Percentiles rank a stretch among this genome's conserved stretches.
Evolutionary conservation across 495 filamentous ascomycete genomes (phyloP).

Genomic region (Penicillium cinerascens): DNA sequence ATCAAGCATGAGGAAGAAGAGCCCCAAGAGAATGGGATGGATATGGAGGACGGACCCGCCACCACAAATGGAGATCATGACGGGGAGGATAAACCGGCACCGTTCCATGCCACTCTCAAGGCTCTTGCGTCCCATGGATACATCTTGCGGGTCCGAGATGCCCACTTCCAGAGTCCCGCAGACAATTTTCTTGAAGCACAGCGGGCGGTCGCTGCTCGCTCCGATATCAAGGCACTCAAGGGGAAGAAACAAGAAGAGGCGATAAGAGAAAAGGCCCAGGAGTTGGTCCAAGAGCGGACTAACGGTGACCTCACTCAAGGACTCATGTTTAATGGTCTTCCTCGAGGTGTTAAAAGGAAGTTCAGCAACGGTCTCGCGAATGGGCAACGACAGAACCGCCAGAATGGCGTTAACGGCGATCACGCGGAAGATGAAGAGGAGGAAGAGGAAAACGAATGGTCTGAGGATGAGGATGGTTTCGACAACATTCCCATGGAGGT

Average conservation of each 20-base stretch:
- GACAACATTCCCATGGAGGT: slow-evolving; percentile 44
- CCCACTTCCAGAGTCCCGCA: slow-evolving; percentile 48
- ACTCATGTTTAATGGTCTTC: slow-evolving; percentile 36
- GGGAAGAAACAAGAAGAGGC: slow-evolving; percentile 57
- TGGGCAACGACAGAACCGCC: slow-evolving; percentile 11
- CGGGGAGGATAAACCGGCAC: slow-evolving; percentile 17
- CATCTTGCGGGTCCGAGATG: slow-evolving; percentile 44
- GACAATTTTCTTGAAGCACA: slow-evolving; percentile 51
- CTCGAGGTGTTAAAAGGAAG: slow-evolving; percentile 37
- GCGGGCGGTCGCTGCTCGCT: slow-evolving; percentile 32
- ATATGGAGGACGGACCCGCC: slow-evolving; percentile 11
- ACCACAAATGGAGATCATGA: slow-evolving; percentile 26
- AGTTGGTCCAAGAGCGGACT: slow-evolving; percentile 31
- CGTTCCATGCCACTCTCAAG: slow-evolving; percentile 44
- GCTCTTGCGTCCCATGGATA: slow-evolving; percentile 47
- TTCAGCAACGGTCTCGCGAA: slow-evolving; percentile 14
- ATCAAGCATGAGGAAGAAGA: slow-evolving; percentile 32
- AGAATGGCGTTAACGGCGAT: slow-evolving; percentile 26
- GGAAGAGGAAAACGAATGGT: slow-evolving; percentile 38
- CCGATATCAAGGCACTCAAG: slow-evolving; percentile 44
- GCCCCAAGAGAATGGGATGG: slow-evolving; percentile 20
- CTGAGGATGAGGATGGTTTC: slow-evolving; percentile 35
- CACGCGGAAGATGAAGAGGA: slow-evolving; percentile 21
- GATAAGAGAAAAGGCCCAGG: slow-evolving; percentile 37
- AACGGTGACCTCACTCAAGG: slow-evolving; percentile 33